Conservation (phyloP, 192 early-diverging fungal genomes). For the Polychytrium aggregatum region DNA sequence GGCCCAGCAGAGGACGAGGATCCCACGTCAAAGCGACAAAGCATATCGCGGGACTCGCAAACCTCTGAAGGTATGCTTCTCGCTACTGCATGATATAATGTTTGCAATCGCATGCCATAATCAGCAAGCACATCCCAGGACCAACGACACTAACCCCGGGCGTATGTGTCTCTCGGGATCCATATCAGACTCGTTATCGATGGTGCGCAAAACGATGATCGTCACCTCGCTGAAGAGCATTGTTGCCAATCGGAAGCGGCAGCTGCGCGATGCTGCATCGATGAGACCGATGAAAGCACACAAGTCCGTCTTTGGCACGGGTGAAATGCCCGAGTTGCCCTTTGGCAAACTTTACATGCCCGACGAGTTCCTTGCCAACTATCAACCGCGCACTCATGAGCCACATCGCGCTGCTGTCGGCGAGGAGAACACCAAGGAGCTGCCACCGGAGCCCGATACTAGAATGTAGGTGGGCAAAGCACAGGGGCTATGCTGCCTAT, state of each 20-base stretch:
- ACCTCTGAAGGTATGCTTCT: too few relatives aligned
- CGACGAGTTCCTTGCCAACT: neutral
- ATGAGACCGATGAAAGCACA: too few relatives aligned
- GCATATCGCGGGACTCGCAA: too few relatives aligned
- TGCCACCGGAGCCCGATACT: slow-evolving; percentile 4
- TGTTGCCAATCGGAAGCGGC: slow-evolving; percentile 12
- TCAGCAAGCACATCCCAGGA: neutral
- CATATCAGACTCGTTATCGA: neutral
- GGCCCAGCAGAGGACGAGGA: too few relatives aligned
- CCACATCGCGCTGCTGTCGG: neutral
- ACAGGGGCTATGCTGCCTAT: too few relatives aligned
- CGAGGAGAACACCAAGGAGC: neutral
- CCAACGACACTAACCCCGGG: neutral
- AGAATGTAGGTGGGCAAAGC: too few relatives aligned
- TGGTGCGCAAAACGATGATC: slow-evolving; percentile 13
- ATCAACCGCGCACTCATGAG: neutral
- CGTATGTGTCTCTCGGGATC: neutral
- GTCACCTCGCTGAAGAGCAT: slow-evolving; percentile 15
- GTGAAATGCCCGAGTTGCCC: slow-evolving; percentile 1
- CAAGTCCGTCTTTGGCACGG: neutral
- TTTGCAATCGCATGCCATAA: neutral
- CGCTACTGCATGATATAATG: too few relatives aligned
- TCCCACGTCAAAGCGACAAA: too few relatives aligned
- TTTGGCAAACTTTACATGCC: slow-evolving; percentile 2
- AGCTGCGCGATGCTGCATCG: slow-evolving; percentile 7